Conservation (phyloP, 129 eudicot species). For the Arctium minus region DNA sequence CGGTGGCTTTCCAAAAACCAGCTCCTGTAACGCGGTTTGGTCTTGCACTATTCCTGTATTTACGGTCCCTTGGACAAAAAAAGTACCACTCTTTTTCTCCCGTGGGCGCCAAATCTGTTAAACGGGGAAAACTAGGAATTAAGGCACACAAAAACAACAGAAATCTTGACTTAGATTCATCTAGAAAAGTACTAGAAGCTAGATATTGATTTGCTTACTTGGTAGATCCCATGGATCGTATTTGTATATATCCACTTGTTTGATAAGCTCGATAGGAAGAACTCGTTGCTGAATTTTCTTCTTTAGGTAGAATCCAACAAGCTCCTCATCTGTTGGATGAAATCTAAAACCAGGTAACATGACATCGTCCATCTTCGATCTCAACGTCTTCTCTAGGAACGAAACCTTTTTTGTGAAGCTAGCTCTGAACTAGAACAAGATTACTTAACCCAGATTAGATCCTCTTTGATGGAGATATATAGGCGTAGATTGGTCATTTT, state of each 20-base stretch:
- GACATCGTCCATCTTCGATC: constrained; percentile 37
- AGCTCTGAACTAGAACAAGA: neutral
- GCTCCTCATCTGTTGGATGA: constrained; percentile 44
- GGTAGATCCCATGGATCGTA: constrained; percentile 45
- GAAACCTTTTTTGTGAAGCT: neutral
- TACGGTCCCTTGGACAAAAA: constrained; percentile 93
- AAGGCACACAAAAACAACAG: neutral
- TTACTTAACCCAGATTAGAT: neutral
- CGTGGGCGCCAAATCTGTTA: constrained; percentile 67
- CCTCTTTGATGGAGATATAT: neutral
- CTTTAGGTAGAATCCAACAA: constrained; percentile 37
- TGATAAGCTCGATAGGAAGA: constrained; percentile 36
- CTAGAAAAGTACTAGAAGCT: neutral
- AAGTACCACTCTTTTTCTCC: constrained; percentile 99
- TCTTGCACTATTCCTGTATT: constrained; percentile 84
- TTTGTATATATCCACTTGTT: constrained; percentile 39
- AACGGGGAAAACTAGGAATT: neutral
- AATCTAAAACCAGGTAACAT: constrained; percentile 44
- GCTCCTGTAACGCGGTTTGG: constrained; percentile 93
- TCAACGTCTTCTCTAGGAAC: neutral
- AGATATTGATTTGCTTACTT: constrained; percentile 16
- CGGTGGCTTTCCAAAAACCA: constrained; percentile 98
- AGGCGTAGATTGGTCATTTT: constrained; percentile 1
- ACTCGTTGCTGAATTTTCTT: constrained; percentile 31
- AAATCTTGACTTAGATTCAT: neutral